Percentiles rank a stretch among this genome's conserved stretches.
Evolutionary conservation across 148 eudicot species (phyloP).

Genomic region (Heliamphora exappendiculata): DNA sequence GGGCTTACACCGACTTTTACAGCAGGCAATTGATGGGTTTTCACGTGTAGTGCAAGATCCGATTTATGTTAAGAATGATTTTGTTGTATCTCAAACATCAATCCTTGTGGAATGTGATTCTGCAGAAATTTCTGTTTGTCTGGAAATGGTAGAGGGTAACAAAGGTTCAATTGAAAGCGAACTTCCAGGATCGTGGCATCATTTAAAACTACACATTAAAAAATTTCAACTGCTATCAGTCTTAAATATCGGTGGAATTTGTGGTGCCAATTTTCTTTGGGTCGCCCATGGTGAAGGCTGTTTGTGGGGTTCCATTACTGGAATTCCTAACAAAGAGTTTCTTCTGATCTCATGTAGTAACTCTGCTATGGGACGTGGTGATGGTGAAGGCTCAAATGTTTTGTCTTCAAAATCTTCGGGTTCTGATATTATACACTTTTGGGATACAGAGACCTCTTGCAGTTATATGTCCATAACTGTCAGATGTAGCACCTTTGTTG

Average conservation of each 20-base stretch:
- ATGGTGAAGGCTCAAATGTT: conserved; percentile 85
- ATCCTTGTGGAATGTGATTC: conserved; percentile 65
- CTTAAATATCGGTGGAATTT: conserved; percentile 62
- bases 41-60: conserved; percentile 30
- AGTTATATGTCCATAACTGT: conserved; percentile 46
- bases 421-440: conserved; percentile 54
- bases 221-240: conserved; percentile 58
- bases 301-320: conserved; percentile 68
- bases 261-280: conserved; percentile 57
- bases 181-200: conserved; percentile 85
- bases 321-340: conserved; percentile 37
- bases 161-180: conserved; percentile 61
- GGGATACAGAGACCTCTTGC: conserved; percentile 52
- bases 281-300: conserved; percentile 65
- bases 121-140: conserved; percentile 40
- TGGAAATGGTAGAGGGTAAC: conserved; percentile 36
- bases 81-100: conserved; percentile 44
- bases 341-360: conserved; percentile 65
- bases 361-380: conserved; percentile 77
- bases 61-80: conserved; percentile 20
- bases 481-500: conserved; percentile 70
- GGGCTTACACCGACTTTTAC: conserved; percentile 36
- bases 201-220: conserved; percentile 41
- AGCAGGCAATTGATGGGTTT: conserved; percentile 40
- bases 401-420: conserved; percentile 66